phyloP scores from a whole-genome alignment of 257 asterid species.

The Scutellaria galericulata region DNA sequence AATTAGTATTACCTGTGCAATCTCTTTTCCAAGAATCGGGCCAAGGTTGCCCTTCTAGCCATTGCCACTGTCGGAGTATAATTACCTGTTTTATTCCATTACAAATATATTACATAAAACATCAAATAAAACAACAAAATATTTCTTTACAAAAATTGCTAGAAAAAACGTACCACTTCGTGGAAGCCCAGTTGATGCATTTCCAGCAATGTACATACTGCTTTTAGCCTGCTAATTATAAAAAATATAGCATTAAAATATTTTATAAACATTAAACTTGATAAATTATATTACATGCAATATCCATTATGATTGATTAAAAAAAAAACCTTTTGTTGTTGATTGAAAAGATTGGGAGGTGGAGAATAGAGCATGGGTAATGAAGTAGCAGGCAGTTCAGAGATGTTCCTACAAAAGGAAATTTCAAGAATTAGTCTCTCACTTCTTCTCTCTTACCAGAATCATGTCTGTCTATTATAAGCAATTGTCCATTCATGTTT shows the following conservation, averaged over 20 bases:
- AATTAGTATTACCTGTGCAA: constrained; percentile 43
- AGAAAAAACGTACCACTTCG: constrained; percentile 23
- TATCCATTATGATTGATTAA: no score
- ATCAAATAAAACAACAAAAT: neutral
- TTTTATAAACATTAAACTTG: neutral
- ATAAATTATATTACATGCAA: no score
- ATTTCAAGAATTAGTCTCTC: neutral
- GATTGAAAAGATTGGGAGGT: constrained; percentile 35
- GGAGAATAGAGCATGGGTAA: constrained; percentile 35
- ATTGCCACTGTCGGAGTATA: constrained; percentile 54
- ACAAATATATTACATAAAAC: neutral
- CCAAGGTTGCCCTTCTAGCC: constrained; percentile 68
- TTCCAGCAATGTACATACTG: constrained; percentile 16
- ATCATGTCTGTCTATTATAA: neutral
- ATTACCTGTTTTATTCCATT: constrained; percentile 6
- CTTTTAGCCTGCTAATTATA: constrained; percentile 36
- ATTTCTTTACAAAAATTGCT: neutral
- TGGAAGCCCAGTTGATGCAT: constrained; percentile 29
- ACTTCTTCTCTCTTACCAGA: neutral
- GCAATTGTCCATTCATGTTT: neutral
- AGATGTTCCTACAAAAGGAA: constrained; percentile 33
- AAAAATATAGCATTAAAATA: neutral
- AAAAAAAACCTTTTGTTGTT: constrained; percentile 39
- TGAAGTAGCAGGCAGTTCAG: constrained; percentile 29
- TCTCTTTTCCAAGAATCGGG: constrained; percentile 66